Conservation (phyloP, 2,329 filamentous ascomycete genomes). For the Verticillium nubilum region DNA sequence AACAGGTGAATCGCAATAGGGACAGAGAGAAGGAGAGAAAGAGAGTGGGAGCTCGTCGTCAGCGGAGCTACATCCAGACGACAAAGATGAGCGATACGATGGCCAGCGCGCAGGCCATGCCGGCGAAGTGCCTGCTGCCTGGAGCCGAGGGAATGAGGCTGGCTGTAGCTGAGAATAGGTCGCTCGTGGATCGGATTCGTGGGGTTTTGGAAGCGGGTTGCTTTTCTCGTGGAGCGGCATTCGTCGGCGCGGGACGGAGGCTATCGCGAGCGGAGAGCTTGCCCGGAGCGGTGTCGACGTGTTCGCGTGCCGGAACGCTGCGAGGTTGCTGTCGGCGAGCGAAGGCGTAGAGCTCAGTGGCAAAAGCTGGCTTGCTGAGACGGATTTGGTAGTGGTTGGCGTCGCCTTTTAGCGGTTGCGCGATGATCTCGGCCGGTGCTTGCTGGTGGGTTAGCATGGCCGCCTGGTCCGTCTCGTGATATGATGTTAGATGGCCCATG, state of each 20-base stretch:
- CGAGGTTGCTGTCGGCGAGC: background rate
- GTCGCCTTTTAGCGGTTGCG: background rate
- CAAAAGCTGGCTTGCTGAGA: background rate
- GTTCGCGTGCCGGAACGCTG: background rate
- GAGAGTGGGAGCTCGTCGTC: background rate
- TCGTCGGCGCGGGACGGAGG: conserved; percentile 11
- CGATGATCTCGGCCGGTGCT: background rate
- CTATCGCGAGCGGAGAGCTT: background rate
- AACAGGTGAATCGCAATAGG: background rate
- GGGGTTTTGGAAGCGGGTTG: background rate
- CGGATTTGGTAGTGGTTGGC: background rate
- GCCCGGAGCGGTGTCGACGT: background rate
- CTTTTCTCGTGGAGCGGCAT: conserved; percentile 19
- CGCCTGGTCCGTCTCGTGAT: background rate
- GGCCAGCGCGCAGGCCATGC: conserved; percentile 42
- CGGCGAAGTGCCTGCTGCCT: conserved; percentile 40
- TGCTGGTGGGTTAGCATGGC: background rate
- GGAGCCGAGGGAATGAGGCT: conserved; percentile 26
- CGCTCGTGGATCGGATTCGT: background rate
- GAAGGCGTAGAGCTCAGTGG: background rate
- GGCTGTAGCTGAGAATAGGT: background rate
- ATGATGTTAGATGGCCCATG: conserved; percentile 65
- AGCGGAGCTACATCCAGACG: conserved; percentile 36
- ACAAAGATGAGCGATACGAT: conserved; percentile 48
- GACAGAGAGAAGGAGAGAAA: background rate